Percentiles rank a stretch among this genome's conserved stretches.
Evolutionary conservation across 306 rosid species (phyloP).

Genomic region (Glycine soja): DNA sequence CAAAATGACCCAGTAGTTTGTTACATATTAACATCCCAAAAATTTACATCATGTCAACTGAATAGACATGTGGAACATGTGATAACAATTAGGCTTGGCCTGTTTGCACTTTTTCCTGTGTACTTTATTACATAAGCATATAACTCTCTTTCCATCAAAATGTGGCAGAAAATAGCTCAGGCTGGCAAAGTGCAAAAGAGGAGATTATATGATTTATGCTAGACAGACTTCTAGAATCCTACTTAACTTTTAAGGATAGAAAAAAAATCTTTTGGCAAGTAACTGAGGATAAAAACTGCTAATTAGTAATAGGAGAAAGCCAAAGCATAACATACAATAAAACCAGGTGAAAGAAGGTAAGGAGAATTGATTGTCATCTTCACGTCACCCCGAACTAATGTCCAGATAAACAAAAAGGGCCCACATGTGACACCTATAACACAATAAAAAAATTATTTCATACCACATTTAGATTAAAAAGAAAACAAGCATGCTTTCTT

Average conservation of each 20-base stretch:
- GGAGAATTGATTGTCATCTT: slow-evolving; percentile 69
- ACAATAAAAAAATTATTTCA: slow-evolving; percentile 10
- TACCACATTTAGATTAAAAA: slow-evolving; percentile 20
- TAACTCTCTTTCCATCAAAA: slow-evolving; percentile 3
- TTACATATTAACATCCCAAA: neutral
- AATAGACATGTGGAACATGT: slow-evolving; percentile 1
- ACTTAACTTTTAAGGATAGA: slow-evolving; percentile 21
- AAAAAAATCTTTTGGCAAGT: neutral
- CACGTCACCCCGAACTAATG: slow-evolving; percentile 74
- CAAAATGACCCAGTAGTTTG: slow-evolving; percentile 2
- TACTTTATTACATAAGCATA: slow-evolving; percentile 7
- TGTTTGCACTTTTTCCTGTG: neutral
- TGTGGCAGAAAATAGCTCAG: slow-evolving; percentile 21
- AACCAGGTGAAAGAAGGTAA: slow-evolving; percentile 71
- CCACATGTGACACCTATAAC: slow-evolving; percentile 71
- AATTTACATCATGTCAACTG: neutral
- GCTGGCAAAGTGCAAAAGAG: neutral
- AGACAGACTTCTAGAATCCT: slow-evolving; percentile 28
- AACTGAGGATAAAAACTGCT: slow-evolving; percentile 16
- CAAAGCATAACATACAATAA: slow-evolving; percentile 58
- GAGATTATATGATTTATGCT: slow-evolving; percentile 22
- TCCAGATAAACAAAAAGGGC: slow-evolving; percentile 72
- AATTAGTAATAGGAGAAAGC: slow-evolving; percentile 21
- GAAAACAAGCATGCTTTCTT: neutral
- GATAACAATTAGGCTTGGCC: slow-evolving; percentile 1